These are phyloP conservation scores for Phytophthora syringae DNA, from an alignment of 352 stramenopile genomes.

Conservation along the genomic window DNA sequence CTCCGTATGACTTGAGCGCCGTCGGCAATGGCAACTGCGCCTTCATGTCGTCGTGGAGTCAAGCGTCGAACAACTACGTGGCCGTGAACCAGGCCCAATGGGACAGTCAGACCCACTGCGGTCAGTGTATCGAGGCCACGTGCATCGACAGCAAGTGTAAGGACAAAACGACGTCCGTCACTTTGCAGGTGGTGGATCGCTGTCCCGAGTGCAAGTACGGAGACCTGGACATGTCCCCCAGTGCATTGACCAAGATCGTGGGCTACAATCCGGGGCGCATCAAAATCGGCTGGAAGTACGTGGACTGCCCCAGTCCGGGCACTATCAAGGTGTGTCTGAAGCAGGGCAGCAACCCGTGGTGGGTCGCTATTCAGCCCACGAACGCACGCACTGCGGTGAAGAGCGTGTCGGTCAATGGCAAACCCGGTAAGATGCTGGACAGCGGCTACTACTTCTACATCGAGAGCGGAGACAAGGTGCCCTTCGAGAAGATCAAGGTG, in stretches of 20 bases:
- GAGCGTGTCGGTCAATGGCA: conserved; percentile 67
- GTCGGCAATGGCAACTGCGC: conserved; percentile 53
- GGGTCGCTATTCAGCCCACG: conserved; percentile 67
- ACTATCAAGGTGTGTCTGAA: conserved; percentile 80
- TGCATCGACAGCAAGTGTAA: conserved; percentile 64
- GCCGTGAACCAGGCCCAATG: conserved; percentile 75
- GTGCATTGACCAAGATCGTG: conserved; percentile 72
- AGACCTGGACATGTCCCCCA: conserved; percentile 73
- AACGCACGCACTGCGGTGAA: conserved; percentile 54
- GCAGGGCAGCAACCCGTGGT: conserved; percentile 61
- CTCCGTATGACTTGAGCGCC: conserved; percentile 21
- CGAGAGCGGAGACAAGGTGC: conserved; percentile 33
- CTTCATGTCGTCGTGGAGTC: conserved; percentile 54
- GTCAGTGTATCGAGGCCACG: conserved; percentile 64
- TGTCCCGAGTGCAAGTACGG: conserved; percentile 75
- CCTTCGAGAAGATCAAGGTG: conserved; percentile 49
- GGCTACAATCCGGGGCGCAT: conserved; percentile 57
- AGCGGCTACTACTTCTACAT: conserved; percentile 69
- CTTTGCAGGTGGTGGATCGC: conserved; percentile 76
- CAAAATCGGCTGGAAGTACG: conserved; percentile 69
- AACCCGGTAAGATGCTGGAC: conserved; percentile 68
- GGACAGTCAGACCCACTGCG: conserved; percentile 54
- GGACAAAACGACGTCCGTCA: conserved; percentile 56
- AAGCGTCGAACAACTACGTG: conserved; percentile 70
- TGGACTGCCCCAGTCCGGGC: conserved; percentile 59